Base-by-base conservation (phyloP, 2,329 filamentous ascomycete genomes). In the Fusarium penzigii region DNA sequence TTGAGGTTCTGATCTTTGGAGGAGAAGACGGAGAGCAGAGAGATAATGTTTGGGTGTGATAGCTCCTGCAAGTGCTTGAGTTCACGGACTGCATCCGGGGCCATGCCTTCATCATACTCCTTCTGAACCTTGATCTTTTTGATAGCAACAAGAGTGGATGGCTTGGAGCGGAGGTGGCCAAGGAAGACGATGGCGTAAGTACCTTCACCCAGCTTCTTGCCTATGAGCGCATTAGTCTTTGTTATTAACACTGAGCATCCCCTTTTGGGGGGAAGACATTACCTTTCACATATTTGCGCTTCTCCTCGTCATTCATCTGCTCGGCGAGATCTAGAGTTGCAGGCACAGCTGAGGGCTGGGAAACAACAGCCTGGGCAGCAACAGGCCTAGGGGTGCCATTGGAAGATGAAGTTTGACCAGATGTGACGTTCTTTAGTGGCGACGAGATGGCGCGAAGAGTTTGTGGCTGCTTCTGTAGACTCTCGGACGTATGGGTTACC, bases 1-100 rank as follows among this genome's bases (percentile, higher is more conserved):
- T 95, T 96, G 61, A 99, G 85, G 69, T 97, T 97, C 73, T 97
- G 92, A 73, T 96, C 90, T 68, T 97, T 97, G 56, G 91, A 94
- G 48, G 89, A 92, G 81, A 97, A 99, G 61, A 97, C 92, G 65
- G 90, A 89, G 67, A 93, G 85, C 7, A 99, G 83, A 13, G 87
- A 88, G 73, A 99, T 96, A 73, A 99, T 94, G 74, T 97, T 97
- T 6, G 92, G 90, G 72, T 99, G 94, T 17, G 85, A 87, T 29
- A 99, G 85, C 75, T 99, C 94, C 70, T 96, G 92, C 3, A 99
- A 84, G 70, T 92, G 92, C 71, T 95, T 95, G 68, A 97, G 88
- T 78, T 99, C 94, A 65, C 94, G 92, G 58, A 99, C 88, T 38
- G 92, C 92, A 72, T 99, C 94, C 72, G 94, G 92, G 7, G 91